Conservation (phyloP, 2,329 filamentous ascomycete genomes). For the Colletotrichum sp. region DNA sequence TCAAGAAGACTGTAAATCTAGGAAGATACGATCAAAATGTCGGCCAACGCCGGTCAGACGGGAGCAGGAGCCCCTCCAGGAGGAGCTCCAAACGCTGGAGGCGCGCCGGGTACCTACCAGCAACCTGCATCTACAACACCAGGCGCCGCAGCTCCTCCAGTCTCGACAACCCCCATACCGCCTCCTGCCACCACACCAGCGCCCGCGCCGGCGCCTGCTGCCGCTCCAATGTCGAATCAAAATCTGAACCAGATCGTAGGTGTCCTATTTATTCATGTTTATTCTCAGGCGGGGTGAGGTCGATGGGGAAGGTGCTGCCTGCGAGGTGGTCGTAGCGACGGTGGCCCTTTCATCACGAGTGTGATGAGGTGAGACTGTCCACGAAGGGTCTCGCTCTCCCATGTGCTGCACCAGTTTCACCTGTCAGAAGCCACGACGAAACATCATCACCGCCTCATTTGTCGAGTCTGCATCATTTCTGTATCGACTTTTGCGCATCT, state of each 20-base stretch:
- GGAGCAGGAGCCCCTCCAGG: slow-evolving; percentile 1
- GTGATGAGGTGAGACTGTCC: not conserved
- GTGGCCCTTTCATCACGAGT: not conserved
- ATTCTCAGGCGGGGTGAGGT: not conserved
- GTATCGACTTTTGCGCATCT: not conserved
- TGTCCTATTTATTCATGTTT: slow-evolving; percentile 22
- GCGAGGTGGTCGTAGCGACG: not conserved
- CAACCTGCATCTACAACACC: slow-evolving; percentile 7
- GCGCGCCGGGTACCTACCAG: slow-evolving; percentile 9
- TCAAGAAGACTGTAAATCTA: not conserved
- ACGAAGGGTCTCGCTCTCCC: not conserved
- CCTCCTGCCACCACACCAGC: slow-evolving; percentile 22
- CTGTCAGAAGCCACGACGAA: not conserved
- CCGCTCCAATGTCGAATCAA: slow-evolving; percentile 72
- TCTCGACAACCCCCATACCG: slow-evolving; percentile 25
- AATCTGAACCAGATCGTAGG: slow-evolving; percentile 97
- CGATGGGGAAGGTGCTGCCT: not conserved
- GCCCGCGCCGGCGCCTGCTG: slow-evolving; percentile 28
- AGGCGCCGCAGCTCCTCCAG: slow-evolving; percentile 27
- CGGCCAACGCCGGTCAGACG: slow-evolving; percentile 9
- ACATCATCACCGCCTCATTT: not conserved
- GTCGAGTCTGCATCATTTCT: not conserved
- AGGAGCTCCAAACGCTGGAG: not conserved
- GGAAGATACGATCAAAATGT: not conserved
- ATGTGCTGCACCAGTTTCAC: not conserved